phyloP scores from a whole-genome alignment of 495 filamentous ascomycete species.

The Parachaetomium inaequale region DNA sequence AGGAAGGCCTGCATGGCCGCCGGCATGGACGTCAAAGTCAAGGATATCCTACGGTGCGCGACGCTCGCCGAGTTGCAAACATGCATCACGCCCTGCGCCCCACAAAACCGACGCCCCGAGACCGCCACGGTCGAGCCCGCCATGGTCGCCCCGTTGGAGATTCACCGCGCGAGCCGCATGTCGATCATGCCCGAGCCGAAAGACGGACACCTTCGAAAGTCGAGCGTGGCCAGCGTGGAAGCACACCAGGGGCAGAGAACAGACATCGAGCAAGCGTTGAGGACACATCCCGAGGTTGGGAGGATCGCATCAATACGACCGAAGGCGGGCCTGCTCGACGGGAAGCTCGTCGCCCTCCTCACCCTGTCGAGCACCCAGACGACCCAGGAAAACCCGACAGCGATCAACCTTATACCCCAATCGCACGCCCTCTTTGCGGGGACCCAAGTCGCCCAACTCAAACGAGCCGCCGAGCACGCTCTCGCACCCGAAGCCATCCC shows the following conservation, averaged over 20 bases:
- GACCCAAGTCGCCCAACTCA: slow-evolving; percentile 36
- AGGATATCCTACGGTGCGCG: slow-evolving; percentile 41
- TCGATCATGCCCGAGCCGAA: slow-evolving; percentile 15
- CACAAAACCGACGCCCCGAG: slow-evolving; percentile 14
- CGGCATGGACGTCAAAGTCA: slow-evolving; percentile 37
- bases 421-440: slow-evolving; percentile 39
- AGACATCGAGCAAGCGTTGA: slow-evolving; percentile 31
- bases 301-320: slow-evolving; percentile 41
- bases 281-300: slow-evolving; percentile 28
- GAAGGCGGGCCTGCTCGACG: slow-evolving; percentile 47
- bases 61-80: slow-evolving; percentile 41
- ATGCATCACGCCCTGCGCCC: slow-evolving; percentile 29
- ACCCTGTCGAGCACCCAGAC: slow-evolving; percentile 33
- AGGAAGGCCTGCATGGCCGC: slow-evolving; percentile 34
- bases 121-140: slow-evolving; percentile 20
- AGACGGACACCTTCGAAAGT: slow-evolving; percentile 18
- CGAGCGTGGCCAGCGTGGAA: slow-evolving; percentile 24
- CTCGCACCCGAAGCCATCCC: slow-evolving; percentile 34
- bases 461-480: slow-evolving; percentile 27
- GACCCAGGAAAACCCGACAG: slow-evolving; percentile 18
- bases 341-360: slow-evolving; percentile 42
- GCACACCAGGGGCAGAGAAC: slow-evolving; percentile 19
- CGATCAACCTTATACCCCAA: slow-evolving; percentile 37
- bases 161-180: slow-evolving; percentile 21
- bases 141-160: slow-evolving; percentile 23